These are phyloP conservation scores for Cercospora sp. DNA, from an alignment of 2,329 filamentous ascomycete genomes.

Conservation along the genomic window DNA sequence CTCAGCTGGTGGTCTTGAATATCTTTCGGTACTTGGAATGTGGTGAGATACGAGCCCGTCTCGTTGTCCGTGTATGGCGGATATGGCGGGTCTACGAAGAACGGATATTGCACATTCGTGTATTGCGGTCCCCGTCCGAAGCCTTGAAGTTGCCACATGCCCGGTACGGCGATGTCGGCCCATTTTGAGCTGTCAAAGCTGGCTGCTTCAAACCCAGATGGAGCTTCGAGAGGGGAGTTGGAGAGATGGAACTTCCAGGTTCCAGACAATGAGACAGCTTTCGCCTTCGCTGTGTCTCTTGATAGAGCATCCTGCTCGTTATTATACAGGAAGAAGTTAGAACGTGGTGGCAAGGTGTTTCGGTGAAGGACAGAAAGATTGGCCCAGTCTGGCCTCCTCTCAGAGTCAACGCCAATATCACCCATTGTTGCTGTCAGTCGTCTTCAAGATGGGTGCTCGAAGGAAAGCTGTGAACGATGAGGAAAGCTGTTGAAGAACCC, in stretches of 20 bases:
- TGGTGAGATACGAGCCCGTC: conserved; percentile 62
- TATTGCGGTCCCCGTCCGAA: conserved; percentile 65
- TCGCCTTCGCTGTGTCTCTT: conserved; percentile 39
- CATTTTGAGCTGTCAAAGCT: conserved; percentile 46
- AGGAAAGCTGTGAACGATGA: not conserved
- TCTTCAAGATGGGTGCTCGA: not conserved
- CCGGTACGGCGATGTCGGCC: conserved; percentile 55
- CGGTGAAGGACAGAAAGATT: conserved; percentile 62
- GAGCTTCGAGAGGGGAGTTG: conserved; percentile 41
- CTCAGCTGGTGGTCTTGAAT: conserved; percentile 57
- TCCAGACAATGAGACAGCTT: conserved; percentile 38
- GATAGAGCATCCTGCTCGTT: conserved; percentile 53
- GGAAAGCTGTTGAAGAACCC: not conserved
- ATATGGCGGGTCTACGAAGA: conserved; percentile 59
- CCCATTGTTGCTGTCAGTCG: conserved; percentile 12
- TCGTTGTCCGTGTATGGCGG: conserved; percentile 62
- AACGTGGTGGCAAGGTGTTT: conserved; percentile 59
- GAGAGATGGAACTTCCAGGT: conserved; percentile 45
- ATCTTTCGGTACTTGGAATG: conserved; percentile 54
- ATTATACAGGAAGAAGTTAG: conserved; percentile 58
- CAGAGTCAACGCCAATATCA: conserved; percentile 7
- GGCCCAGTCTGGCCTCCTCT: conserved; percentile 58
- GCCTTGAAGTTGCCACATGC: conserved; percentile 69
- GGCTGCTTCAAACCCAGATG: conserved; percentile 38
- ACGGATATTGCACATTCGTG: conserved; percentile 67